These are phyloP conservation scores for Jatropha curcas DNA, from an alignment of 345 rosid species.

Conservation along the genomic window DNA sequence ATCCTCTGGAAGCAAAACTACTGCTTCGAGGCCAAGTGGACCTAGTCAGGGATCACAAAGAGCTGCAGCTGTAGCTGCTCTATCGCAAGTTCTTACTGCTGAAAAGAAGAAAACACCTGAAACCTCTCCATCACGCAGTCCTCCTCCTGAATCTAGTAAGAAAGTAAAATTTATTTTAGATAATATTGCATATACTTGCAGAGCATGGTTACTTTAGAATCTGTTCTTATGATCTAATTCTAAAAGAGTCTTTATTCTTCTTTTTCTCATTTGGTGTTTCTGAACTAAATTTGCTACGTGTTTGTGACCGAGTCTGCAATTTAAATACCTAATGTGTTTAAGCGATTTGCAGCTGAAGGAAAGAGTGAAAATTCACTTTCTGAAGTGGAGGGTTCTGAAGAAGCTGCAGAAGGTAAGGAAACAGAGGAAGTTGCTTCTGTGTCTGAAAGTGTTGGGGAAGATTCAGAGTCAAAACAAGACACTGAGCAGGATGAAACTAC, in stretches of 20 bases:
- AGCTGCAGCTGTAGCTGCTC: conserved; percentile 97
- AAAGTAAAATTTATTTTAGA: not conserved
- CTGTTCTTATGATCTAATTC: not conserved
- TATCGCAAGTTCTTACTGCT: conserved; percentile 82
- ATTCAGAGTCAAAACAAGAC: conserved; percentile 48
- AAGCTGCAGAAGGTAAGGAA: conserved; percentile 50
- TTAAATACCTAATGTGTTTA: conserved; percentile 17
- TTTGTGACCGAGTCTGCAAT: not conserved
- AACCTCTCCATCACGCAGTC: conserved; percentile 59
- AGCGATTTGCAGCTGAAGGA: conserved; percentile 40
- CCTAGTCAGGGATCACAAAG: conserved; percentile 71
- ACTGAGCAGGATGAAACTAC: conserved; percentile 45
- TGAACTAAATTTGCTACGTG: conserved; percentile 6
- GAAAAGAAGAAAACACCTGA: conserved; percentile 74
- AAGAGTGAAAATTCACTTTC: conserved; percentile 46
- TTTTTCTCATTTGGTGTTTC: not conserved
- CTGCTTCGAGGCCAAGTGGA: conserved; percentile 42
- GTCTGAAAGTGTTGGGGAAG: conserved; percentile 46
- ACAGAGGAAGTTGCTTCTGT: conserved; percentile 43
- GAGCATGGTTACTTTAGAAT: not conserved
- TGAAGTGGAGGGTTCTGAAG: conserved; percentile 54
- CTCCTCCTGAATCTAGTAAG: conserved; percentile 56
- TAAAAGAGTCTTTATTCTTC: conserved; percentile 10
- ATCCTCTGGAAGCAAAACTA: conserved; percentile 49
- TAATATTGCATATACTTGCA: not conserved